Evolutionary conservation across 2,329 filamentous ascomycete genomes (phyloP).

Genomic region (Pseudogymnoascus sp.): DNA sequence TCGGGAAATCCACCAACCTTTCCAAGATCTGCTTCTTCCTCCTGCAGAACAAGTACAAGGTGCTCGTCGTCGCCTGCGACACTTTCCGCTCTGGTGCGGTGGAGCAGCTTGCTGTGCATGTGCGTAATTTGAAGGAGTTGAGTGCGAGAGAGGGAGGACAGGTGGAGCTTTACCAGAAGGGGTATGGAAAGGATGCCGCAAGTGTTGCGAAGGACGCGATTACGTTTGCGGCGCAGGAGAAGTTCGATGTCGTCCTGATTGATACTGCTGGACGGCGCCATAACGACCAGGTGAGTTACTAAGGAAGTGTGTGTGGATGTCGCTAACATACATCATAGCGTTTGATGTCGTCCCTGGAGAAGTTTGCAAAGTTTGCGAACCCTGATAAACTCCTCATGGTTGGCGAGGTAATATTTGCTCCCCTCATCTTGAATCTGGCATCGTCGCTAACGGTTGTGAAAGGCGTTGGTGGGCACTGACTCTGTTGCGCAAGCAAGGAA

Average conservation of each 20-base stretch:
- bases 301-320: not conserved
- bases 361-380: constrained; percentile 91
- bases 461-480: constrained; percentile 89
- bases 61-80: constrained; percentile 88
- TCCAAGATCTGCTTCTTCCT: constrained; percentile 98
- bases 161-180: constrained; percentile 92
- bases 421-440: not conserved
- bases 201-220: constrained; percentile 93
- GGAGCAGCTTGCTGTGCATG: constrained; percentile 92
- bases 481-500: constrained; percentile 92
- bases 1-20: constrained; percentile 95
- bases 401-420: constrained; percentile 34
- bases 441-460: constrained; percentile 12
- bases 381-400: constrained; percentile 99
- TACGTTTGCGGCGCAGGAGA: constrained; percentile 62
- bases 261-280: constrained; percentile 92
- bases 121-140: constrained; percentile 85
- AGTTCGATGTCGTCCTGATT: constrained; percentile 90
- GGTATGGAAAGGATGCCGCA: constrained; percentile 95
- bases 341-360: constrained; percentile 93
- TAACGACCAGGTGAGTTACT: constrained; percentile 60
- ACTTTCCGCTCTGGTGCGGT: constrained; percentile 97
- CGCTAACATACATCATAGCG: constrained; percentile 35
- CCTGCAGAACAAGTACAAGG: constrained; percentile 91
- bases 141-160: constrained; percentile 72